Conservation (phyloP, 225 moss, liverwort and hornwort genomes). For the Pleurozium schreberi region DNA sequence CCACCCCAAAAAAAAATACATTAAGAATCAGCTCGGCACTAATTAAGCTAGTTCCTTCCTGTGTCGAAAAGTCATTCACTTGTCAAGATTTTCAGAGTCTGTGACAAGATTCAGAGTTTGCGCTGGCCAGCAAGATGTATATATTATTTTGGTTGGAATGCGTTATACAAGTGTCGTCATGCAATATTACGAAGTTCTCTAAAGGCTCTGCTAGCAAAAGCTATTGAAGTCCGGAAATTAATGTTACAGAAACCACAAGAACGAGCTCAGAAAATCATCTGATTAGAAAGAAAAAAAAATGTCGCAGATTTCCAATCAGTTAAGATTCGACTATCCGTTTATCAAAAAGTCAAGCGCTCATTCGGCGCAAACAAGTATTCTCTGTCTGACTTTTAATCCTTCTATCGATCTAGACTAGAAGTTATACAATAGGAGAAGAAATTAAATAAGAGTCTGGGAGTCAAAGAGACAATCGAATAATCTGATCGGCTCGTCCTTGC, state of each 20-base stretch:
- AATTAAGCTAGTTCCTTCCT: no score
- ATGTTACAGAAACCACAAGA: not conserved
- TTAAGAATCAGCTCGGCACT: not conserved
- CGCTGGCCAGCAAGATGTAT: not conserved
- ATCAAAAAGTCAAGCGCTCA: no score
- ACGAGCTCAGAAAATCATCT: not conserved
- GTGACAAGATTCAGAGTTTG: not conserved
- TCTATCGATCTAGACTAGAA: not conserved
- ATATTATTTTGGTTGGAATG: not conserved
- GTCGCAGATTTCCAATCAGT: not conserved
- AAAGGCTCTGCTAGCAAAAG: not conserved
- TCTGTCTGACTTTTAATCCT: no score
- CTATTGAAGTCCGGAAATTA: not conserved
- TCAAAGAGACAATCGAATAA: not conserved
- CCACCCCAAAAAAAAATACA: not conserved
- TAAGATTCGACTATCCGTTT: not conserved
- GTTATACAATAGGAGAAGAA: no score
- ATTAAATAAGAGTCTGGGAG: not conserved
- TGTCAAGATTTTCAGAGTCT: not conserved
- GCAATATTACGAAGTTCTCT: not conserved
- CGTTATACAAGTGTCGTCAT: not conserved
- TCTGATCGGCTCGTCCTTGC: not conserved
- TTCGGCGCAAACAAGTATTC: not conserved
- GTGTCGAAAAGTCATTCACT: no score
- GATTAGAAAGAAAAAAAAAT: no score